Base-by-base conservation (phyloP, 306 rosid species). In the Prunus armeniaca region DNA sequence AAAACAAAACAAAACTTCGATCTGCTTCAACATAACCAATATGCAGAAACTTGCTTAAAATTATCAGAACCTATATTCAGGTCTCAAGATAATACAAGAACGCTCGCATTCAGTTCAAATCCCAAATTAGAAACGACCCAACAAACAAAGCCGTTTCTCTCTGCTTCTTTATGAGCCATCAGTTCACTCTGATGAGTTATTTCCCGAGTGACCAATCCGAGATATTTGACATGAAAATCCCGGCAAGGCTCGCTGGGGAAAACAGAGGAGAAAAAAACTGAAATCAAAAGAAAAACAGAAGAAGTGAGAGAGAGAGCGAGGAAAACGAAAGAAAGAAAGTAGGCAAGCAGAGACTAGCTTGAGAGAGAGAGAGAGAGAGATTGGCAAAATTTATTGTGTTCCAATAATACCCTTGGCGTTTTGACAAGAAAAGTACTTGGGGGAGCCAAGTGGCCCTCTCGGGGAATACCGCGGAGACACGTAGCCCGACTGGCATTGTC, bases 371-470 rank as follows among this genome's bases (percentile, higher is more conserved):
- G 9, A 3, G 28, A 47, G 52, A 3, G 43, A 77, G 70, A 7
- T n/a, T n/a, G 27, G 41, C 75, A 71, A 14, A 12, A 10, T 51
- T 69, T 68, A 25, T 47, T 1, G 24, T 3, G 28, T 79, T 15
- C 72, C 97, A 74, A 82, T 70, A 89, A 82, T 84, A 7, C 83
- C 98, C 96, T 70, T 28, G 32, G 18, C 19, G 70, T 56, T 79
- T 73, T 65, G 80, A 82, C 67, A 24, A 52, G 56, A 65, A 82
- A 80, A 52, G 78, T 66, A 47, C 81, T 56, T 67, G 75, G 76
- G 75, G 34, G 70, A 28, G 86, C 75, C 94, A 89, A 82, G 86
- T 90, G 93, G 92, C 80, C 5, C 43, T 7, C 12, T 38, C 3
- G 50, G 72, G 52, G 65, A 50, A 80, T 43, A 68, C 6, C n/a